A percentile compares a stretch with the other conserved stretches of the same genome.
Conservation (phyloP, 2,329 filamentous ascomycete genomes). For the Venturia aucupariae region DNA sequence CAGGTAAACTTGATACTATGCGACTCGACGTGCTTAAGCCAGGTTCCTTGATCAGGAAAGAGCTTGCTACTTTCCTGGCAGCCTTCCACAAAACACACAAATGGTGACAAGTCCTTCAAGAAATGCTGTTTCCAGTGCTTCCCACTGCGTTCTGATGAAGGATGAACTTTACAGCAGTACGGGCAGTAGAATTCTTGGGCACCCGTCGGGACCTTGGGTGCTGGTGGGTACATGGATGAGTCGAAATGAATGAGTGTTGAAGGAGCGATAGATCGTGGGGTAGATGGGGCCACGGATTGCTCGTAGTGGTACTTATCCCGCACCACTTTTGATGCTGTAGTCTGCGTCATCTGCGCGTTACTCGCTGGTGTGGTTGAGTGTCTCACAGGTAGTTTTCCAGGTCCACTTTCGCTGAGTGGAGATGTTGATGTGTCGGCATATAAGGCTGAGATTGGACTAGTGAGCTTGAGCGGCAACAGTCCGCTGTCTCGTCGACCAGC, state of each 20-base stretch:
- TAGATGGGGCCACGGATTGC: background rate
- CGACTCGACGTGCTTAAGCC: slow-evolving; percentile 13
- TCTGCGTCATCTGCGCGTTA: background rate
- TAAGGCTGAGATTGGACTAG: background rate
- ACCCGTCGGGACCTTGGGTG: slow-evolving; percentile 13
- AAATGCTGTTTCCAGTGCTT: slow-evolving; percentile 21
- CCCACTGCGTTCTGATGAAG: slow-evolving; percentile 11
- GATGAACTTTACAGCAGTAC: slow-evolving; percentile 17
- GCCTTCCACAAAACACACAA: slow-evolving; percentile 21
- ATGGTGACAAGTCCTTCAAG: slow-evolving; percentile 22
- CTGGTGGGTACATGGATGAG: slow-evolving; percentile 13
- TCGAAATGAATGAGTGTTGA: slow-evolving; percentile 3
- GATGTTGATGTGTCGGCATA: background rate
- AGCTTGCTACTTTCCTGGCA: slow-evolving; percentile 18
- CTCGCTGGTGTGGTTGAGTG: background rate
- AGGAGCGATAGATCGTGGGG: background rate
- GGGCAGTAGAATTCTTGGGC: slow-evolving; percentile 18
- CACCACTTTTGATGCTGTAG: background rate
- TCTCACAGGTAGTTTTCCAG: background rate
- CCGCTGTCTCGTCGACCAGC: background rate
- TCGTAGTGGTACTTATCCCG: background rate
- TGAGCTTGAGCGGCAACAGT: background rate
- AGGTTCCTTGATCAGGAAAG: slow-evolving; percentile 10
- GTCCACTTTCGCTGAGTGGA: background rate
- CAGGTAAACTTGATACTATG: slow-evolving; percentile 8